A percentile compares a stretch with the other conserved stretches of the same genome.
Conservation (phyloP, 2,329 filamentous ascomycete genomes). For the Ploettnerulaceae sp. region DNA sequence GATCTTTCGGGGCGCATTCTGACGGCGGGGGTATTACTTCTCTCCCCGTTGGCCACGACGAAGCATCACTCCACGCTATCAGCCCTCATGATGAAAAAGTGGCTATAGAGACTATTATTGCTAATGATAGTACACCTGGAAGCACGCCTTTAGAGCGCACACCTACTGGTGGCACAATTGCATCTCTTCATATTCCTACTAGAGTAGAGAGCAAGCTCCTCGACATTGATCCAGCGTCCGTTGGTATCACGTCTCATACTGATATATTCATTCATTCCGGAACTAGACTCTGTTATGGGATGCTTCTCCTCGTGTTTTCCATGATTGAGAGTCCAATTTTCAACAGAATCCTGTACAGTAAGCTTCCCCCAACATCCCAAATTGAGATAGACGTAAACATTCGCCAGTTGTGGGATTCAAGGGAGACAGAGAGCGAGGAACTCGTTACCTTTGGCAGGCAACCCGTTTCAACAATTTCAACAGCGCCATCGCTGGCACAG, state of each 20-base stretch:
- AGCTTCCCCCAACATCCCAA: background rate
- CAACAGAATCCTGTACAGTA: slow-evolving; percentile 69
- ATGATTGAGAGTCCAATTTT: slow-evolving; percentile 84
- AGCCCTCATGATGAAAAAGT: slow-evolving; percentile 11
- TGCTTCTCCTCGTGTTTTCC: slow-evolving; percentile 81
- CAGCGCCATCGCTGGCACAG: slow-evolving; percentile 80
- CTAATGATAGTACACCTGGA: background rate
- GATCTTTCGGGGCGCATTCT: background rate
- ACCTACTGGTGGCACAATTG: slow-evolving; percentile 1
- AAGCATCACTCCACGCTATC: slow-evolving; percentile 1
- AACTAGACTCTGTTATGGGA: slow-evolving; percentile 82
- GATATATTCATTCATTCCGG: slow-evolving; percentile 89
- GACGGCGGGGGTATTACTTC: background rate
- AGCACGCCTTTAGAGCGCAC: slow-evolving; percentile 3
- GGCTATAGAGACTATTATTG: slow-evolving; percentile 1
- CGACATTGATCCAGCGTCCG: slow-evolving; percentile 43
- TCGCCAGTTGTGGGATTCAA: slow-evolving; percentile 70
- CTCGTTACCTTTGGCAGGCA: slow-evolving; percentile 85
- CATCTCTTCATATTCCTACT: slow-evolving; percentile 14
- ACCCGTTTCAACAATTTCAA: slow-evolving; percentile 84
- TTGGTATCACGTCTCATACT: slow-evolving; percentile 66
- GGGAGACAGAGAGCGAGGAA: slow-evolving; percentile 77
- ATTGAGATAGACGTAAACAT: background rate
- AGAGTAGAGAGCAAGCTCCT: slow-evolving; percentile 23
- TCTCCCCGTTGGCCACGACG: background rate